Conservation (phyloP, 108 stramenopile species). For the Cyclotella kingstonii region DNA sequence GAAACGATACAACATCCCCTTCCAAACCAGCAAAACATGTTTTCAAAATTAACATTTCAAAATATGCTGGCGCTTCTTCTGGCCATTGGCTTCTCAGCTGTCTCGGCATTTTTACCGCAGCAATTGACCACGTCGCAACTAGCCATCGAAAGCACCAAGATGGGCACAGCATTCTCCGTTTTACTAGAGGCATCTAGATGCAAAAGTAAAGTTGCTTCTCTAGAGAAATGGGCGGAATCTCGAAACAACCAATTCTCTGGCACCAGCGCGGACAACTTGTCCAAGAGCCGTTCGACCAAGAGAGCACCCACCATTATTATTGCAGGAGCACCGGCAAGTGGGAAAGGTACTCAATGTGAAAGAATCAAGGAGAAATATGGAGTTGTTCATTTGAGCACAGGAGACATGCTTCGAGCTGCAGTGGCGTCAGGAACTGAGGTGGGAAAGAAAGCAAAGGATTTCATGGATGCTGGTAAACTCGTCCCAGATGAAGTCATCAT, state of each 20-base stretch:
- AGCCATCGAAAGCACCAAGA: not conserved
- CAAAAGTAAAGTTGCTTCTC: conserved; percentile 27
- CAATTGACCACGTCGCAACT: not conserved
- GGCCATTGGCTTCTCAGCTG: not conserved
- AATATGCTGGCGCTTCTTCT: too few relatives aligned
- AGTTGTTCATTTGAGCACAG: conserved; percentile 73
- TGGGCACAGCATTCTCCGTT: conserved; percentile 6
- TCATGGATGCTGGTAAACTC: conserved; percentile 91
- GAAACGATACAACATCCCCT: too few relatives aligned
- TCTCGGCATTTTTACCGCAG: conserved; percentile 11
- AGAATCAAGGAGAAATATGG: conserved; percentile 63
- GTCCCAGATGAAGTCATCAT: conserved; percentile 97
- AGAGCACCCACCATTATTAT: conserved; percentile 53
- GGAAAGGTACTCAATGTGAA: conserved; percentile 86
- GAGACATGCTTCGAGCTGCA: conserved; percentile 79
- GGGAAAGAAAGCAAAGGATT: conserved; percentile 77
- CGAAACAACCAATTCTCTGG: conserved; percentile 21
- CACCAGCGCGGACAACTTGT: not conserved
- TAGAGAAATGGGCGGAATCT: conserved; percentile 39
- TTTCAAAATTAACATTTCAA: not conserved
- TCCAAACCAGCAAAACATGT: conserved; percentile 1
- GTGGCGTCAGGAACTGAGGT: conserved; percentile 60
- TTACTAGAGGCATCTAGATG: conserved; percentile 24
- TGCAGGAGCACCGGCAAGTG: conserved; percentile 72
- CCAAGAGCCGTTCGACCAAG: not conserved